Conservation (phyloP, 164 flowering plant species). For the grape (Vitis vinifera) region DNA sequence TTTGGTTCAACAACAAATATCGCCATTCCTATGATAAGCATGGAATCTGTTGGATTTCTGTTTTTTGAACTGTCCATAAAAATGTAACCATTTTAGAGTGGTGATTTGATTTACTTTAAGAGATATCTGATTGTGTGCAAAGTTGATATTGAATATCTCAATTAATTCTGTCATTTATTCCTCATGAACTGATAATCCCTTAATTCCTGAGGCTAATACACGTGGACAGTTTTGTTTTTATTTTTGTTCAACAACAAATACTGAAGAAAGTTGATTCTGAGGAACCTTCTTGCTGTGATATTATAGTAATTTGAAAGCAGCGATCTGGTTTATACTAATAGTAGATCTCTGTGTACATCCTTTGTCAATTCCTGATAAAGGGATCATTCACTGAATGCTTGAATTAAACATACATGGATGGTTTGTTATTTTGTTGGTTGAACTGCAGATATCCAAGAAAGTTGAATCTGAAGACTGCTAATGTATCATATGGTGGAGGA, state of each 20-base stretch:
- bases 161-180: no score
- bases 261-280: background rate
- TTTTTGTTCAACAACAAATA: background rate
- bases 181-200: no score
- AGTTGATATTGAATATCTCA: no score
- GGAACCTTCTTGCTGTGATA: background rate
- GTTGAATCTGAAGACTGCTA: background rate
- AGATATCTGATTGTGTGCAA: no score
- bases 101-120: no score
- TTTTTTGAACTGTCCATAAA: no score
- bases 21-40: no score
- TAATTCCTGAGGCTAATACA: no score
- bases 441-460: conserved; percentile 18
- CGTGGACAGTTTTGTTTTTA: background rate
- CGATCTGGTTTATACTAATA: background rate
- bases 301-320: background rate
- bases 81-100: no score
- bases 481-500: background rate
- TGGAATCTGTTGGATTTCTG: no score
- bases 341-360: background rate
- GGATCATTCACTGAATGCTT: background rate
- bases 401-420: background rate
- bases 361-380: background rate
- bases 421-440: background rate
- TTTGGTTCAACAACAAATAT: no score